Percentiles rank a stretch among this genome's conserved stretches.
phyloP scores from a whole-genome alignment of 2,329 filamentous ascomycete species.

The Didymella exigua region DNA sequence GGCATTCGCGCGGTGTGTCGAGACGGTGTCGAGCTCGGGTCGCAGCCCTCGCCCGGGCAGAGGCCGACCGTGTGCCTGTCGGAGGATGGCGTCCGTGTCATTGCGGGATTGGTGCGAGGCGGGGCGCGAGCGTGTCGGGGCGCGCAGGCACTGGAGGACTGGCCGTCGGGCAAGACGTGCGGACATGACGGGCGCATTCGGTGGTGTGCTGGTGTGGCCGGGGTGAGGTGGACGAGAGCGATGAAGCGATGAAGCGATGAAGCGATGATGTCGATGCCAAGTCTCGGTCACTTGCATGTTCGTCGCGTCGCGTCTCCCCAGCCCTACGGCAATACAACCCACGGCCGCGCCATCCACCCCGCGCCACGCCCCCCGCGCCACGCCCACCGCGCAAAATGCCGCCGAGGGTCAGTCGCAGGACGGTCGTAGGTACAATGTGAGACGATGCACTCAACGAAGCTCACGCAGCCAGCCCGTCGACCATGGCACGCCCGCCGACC shows the following conservation, averaged over 20 bases:
- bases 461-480: slow-evolving; percentile 12
- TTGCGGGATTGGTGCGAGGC: slow-evolving; percentile 23
- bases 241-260: neutral
- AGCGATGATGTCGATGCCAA: slow-evolving; percentile 31
- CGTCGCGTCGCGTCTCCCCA: slow-evolving; percentile 26
- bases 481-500: slow-evolving; percentile 19
- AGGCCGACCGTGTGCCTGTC: slow-evolving; percentile 12
- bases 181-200: slow-evolving; percentile 29
- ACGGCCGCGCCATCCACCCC: neutral
- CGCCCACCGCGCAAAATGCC: slow-evolving; percentile 18
- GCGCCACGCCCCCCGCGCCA: too few species aligned
- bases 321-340: slow-evolving; percentile 15
- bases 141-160: slow-evolving; percentile 37
- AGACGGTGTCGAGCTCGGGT: slow-evolving; percentile 38
- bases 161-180: slow-evolving; percentile 40
- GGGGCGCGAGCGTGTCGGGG: slow-evolving; percentile 23
- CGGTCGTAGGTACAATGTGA: neutral
- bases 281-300: neutral
- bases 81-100: slow-evolving; percentile 23
- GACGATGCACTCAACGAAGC: neutral
- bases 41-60: slow-evolving; percentile 14
- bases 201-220: neutral
- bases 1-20: slow-evolving; percentile 42
- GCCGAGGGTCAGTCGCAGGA: slow-evolving; percentile 3
- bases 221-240: neutral